Evolutionary conservation across 179 eudicot genomes (phyloP), one percentile per base, ranked within the genome.

Genomic region (Beta macrorhiza): DNA sequence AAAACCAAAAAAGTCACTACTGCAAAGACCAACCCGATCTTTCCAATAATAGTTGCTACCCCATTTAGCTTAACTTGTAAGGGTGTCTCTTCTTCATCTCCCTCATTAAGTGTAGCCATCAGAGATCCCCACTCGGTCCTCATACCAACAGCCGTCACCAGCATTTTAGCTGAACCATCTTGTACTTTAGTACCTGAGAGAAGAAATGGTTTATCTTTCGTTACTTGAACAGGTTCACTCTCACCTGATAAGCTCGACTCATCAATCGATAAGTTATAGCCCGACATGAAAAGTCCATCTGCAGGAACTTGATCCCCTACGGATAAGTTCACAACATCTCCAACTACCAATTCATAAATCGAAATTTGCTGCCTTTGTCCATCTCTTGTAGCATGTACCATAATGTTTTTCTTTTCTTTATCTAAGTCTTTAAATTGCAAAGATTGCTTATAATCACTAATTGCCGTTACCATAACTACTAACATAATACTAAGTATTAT

Each of bases 181-280:
- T 89, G 97, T 1, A 93, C 96, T 80, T 94, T 94, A 1, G 97
- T 94, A 29, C 98, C 98, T 0, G 98, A 90, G 1, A 93, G 78
- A 44, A 93, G 91, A 82, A 93, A 92, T 5, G 97, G 96, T 62
- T 74, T 86, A 61, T 84, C 85, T 65, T 86, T 67, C 0, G 81
- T 77, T 9, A 89, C 84, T 63, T 84, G 75, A 52, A 94, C 92
- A 0, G 97, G 94, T 62, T 89, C 95, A 75, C 95, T 91, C 84
- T 94, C 98, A 22, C 98, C 98, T 7, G 98, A 90, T 72, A 94
- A 83, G 81, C 98, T 94, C 16, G 98, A 93, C 79, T 94, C 96
- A 79, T 94, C 98, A n/a, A 94, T 80, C 2, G 87, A 75, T 13
- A 94, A 83, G 84, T 86, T 93, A 72, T 90, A 89, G 8, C 98